phyloP scores from a whole-genome alignment of 257 asterid species.

The Solanum pimpinellifolium region DNA sequence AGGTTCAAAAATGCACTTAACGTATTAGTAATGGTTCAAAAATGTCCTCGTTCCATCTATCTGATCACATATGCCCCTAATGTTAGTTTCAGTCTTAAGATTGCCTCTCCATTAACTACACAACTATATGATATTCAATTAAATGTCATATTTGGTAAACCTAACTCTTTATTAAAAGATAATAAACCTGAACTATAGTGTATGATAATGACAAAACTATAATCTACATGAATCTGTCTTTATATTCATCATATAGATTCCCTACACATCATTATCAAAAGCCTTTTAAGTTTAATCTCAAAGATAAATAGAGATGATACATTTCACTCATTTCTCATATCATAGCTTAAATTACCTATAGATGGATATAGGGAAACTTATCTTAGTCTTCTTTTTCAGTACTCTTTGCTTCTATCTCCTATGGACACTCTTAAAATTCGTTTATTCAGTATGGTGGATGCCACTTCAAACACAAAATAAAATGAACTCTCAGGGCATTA shows the following conservation, averaged over 20 bases:
- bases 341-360: background rate
- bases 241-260: background rate
- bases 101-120: background rate
- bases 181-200: background rate
- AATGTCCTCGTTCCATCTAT: background rate
- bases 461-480: slow-evolving; percentile 20
- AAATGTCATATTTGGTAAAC: no score
- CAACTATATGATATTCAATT: background rate
- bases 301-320: background rate
- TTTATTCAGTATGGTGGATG: slow-evolving; percentile 31
- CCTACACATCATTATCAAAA: background rate
- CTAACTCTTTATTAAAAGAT: no score
- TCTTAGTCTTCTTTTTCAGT: slow-evolving; percentile 5
- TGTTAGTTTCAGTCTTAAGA: background rate
- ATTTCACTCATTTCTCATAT: background rate
- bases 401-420: slow-evolving; percentile 15
- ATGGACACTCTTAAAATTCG: slow-evolving; percentile 15
- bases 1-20: background rate
- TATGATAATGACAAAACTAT: background rate
- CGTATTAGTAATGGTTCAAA: background rate
- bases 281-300: background rate
- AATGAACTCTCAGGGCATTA: slow-evolving; percentile 48
- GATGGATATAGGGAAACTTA: background rate
- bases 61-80: background rate
- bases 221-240: background rate